These are phyloP conservation scores for Tremella mesenterica DNA, from an alignment of 768 basidiomycete species.

Conservation along the genomic window DNA sequence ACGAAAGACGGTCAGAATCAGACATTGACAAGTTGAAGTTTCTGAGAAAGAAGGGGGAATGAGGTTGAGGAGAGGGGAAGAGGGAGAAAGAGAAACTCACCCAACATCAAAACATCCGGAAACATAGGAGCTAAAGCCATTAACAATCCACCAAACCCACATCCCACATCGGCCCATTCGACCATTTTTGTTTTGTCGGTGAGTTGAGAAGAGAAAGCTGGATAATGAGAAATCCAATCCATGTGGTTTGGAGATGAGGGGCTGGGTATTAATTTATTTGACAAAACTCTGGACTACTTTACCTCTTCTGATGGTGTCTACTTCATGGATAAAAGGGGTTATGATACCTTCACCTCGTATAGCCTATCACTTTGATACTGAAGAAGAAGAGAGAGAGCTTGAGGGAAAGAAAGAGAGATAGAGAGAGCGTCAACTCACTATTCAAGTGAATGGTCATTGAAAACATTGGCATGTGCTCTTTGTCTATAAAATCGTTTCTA, in stretches of 20 bases:
- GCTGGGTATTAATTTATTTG: conserved; percentile 33
- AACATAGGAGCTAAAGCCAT: conserved; percentile 80
- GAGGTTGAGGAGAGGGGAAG: background rate
- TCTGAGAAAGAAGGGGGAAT: background rate
- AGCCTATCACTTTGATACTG: too few relatives aligned
- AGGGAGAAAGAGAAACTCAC: conserved; percentile 47
- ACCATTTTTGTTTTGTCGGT: conserved; percentile 54
- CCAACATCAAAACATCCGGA: conserved; percentile 86
- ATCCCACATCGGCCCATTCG: conserved; percentile 94
- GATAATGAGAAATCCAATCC: conserved; percentile 78
- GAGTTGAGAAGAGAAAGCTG: conserved; percentile 50
- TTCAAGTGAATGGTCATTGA: conserved; percentile 60
- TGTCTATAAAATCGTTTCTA: conserved; percentile 51
- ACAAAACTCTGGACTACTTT: too few relatives aligned
- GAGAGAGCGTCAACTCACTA: conserved; percentile 50
- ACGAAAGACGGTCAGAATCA: too few relatives aligned
- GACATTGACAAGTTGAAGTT: background rate
- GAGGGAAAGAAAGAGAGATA: too few relatives aligned
- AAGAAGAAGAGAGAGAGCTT: background rate
- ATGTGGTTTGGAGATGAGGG: conserved; percentile 65
- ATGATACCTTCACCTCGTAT: too few relatives aligned
- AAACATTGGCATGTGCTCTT: conserved; percentile 51
- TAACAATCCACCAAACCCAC: conserved; percentile 91
- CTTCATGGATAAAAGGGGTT: background rate
- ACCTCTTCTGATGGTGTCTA: background rate